Evolutionary conservation across 1,139 yeast genomes (phyloP).

Genomic region (Geotrichum bryndzae): DNA sequence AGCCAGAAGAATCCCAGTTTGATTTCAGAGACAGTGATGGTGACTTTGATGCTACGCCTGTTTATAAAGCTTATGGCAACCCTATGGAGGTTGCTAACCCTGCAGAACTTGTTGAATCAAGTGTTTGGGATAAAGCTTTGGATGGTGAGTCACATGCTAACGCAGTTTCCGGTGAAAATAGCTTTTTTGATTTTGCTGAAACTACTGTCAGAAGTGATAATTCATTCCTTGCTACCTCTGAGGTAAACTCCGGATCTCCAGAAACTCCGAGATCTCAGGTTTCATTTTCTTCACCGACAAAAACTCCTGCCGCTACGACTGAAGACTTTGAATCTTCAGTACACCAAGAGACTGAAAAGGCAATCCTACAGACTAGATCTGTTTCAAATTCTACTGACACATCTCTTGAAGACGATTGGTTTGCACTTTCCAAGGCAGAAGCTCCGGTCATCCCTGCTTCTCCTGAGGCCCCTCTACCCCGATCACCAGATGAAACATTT

Average conservation of each 20-base stretch:
- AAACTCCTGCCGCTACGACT: background rate
- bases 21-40: background rate
- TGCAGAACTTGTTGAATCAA: background rate
- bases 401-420: conserved; percentile 10
- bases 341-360: background rate
- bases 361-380: background rate
- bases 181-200: background rate
- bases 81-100: background rate
- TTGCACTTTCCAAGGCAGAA: conserved; percentile 2
- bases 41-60: background rate
- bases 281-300: background rate
- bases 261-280: background rate
- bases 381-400: background rate
- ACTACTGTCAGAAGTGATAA: background rate
- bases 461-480: conserved; percentile 2
- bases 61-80: background rate
- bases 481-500: conserved; percentile 9
- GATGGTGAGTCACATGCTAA: background rate
- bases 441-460: background rate
- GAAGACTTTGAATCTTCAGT: background rate
- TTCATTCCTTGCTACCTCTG: background rate
- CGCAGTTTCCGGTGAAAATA: background rate
- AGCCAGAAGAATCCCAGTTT: background rate
- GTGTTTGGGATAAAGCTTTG: background rate
- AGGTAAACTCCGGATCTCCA: background rate